Percentiles rank a stretch among this genome's conserved stretches.
These are phyloP conservation scores for Pythium volutum DNA, from an alignment of 352 stramenopile genomes.

Conservation along the genomic window DNA sequence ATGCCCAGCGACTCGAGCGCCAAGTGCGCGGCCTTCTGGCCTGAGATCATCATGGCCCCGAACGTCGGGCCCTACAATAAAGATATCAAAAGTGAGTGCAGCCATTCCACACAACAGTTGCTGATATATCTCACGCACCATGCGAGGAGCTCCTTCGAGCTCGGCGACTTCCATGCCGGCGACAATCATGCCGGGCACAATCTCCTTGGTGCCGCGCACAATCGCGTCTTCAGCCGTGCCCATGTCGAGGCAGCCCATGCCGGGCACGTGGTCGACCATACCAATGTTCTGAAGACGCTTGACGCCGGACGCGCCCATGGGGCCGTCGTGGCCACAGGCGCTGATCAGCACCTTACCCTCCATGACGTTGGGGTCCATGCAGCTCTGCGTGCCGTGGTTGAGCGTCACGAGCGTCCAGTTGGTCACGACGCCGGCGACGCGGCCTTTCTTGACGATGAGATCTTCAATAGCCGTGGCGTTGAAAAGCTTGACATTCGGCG, in stretches of 20 bases:
- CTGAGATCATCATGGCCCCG: conserved; percentile 67
- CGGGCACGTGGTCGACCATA: conserved; percentile 54
- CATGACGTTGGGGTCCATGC: conserved; percentile 75
- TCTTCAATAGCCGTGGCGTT: conserved; percentile 71
- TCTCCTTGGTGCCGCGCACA: conserved; percentile 59
- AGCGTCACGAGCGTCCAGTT: conserved; percentile 69
- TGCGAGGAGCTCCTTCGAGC: conserved; percentile 54
- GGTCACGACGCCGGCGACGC: conserved; percentile 59
- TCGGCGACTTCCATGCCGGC: conserved; percentile 63
- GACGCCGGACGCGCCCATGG: conserved; percentile 60
- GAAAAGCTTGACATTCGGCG: conserved; percentile 68
- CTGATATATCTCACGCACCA: conserved; percentile 26
- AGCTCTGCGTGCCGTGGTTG: conserved; percentile 67
- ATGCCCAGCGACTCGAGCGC: conserved; percentile 55
- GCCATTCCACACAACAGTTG: neutral
- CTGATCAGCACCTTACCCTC: conserved; percentile 67
- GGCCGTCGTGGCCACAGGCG: conserved; percentile 56
- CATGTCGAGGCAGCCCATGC: conserved; percentile 63
- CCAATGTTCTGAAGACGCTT: conserved; percentile 67
- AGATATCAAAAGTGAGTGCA: no score
- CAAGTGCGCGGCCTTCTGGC: conserved; percentile 60
- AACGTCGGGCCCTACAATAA: conserved; percentile 60
- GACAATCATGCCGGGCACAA: conserved; percentile 63
- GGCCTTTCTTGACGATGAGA: conserved; percentile 60
- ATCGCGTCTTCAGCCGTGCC: conserved; percentile 58